Conservation (phyloP, 805 yeast species). For the Pichia occidentalis region DNA sequence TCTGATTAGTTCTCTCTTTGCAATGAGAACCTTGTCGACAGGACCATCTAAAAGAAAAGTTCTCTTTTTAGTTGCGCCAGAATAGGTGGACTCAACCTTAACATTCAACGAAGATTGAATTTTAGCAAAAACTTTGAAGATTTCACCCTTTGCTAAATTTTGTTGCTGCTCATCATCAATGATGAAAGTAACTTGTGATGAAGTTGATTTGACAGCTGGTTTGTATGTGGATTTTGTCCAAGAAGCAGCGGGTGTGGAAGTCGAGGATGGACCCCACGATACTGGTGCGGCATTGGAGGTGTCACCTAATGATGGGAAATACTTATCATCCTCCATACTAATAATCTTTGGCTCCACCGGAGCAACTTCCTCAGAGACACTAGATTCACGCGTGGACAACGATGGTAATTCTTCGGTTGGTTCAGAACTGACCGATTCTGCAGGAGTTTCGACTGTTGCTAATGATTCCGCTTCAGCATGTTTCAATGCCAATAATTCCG, state of each 20-base stretch:
- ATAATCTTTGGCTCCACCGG: slow-evolving; percentile 16
- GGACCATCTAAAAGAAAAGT: slow-evolving; percentile 79
- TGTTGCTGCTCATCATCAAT: slow-evolving; percentile 65
- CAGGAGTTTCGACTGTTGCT: slow-evolving; percentile 10
- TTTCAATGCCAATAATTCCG: slow-evolving; percentile 33
- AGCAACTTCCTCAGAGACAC: slow-evolving; percentile 6
- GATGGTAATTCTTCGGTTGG: slow-evolving; percentile 3
- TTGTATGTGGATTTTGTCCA: slow-evolving; percentile 23
- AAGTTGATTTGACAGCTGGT: slow-evolving; percentile 47
- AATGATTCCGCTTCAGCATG: slow-evolving; percentile 26
- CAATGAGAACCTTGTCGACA: slow-evolving; percentile 55
- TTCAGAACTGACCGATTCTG: neutral
- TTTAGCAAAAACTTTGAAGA: slow-evolving; percentile 56
- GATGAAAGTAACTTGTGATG: slow-evolving; percentile 73
- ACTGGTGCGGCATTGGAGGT: slow-evolving; percentile 31
- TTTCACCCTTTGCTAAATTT: slow-evolving; percentile 56
- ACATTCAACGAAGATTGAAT: slow-evolving; percentile 58
- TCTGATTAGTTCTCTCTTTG: slow-evolving; percentile 69
- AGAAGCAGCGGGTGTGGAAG: slow-evolving; percentile 16
- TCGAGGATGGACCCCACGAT: slow-evolving; percentile 37
- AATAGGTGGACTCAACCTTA: slow-evolving; percentile 75
- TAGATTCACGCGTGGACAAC: neutral
- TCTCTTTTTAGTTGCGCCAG: slow-evolving; percentile 67
- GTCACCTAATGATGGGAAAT: slow-evolving; percentile 61
- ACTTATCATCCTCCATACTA: slow-evolving; percentile 41